Conservation (phyloP, 2,329 filamentous ascomycete species). For the Sporothrix curviconia region DNA sequence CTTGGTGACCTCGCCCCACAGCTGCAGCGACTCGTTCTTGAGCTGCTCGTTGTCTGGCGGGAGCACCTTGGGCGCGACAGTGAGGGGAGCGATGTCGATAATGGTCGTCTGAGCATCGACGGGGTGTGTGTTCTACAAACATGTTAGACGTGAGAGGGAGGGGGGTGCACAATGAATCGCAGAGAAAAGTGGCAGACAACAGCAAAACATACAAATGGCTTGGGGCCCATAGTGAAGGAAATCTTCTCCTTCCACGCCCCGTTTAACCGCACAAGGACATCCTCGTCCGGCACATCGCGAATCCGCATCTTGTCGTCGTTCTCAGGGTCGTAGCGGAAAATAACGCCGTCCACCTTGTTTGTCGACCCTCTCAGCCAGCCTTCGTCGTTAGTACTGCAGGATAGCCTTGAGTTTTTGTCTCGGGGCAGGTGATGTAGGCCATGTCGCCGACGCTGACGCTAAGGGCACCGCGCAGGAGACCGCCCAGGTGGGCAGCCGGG, state of each 20-base stretch:
- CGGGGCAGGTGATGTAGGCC: slow-evolving; percentile 82
- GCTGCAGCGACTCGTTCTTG: slow-evolving; percentile 78
- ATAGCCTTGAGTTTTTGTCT: slow-evolving; percentile 89
- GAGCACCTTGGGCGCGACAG: slow-evolving; percentile 68
- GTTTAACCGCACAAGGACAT: slow-evolving; percentile 73
- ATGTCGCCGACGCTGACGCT: slow-evolving; percentile 85
- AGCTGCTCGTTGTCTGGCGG: slow-evolving; percentile 75
- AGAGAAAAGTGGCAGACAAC: not conserved
- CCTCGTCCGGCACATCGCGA: slow-evolving; percentile 78
- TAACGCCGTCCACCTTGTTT: slow-evolving; percentile 83
- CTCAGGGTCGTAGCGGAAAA: slow-evolving; percentile 84
- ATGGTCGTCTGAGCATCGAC: slow-evolving; percentile 63
- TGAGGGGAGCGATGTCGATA: slow-evolving; percentile 80
- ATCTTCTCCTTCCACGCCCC: slow-evolving; percentile 78
- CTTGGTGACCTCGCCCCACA: slow-evolving; percentile 83
- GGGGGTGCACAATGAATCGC: slow-evolving; percentile 4
- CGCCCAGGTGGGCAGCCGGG: slow-evolving; percentile 85
- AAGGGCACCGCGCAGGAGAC: slow-evolving; percentile 77
- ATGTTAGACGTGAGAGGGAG: not conserved
- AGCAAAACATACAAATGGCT: slow-evolving; percentile 50
- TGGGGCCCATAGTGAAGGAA: slow-evolving; percentile 53
- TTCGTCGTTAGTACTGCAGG: slow-evolving; percentile 85
- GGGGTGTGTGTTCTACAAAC: slow-evolving; percentile 38
- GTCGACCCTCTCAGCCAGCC: slow-evolving; percentile 89
- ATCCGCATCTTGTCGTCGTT: slow-evolving; percentile 75